Base-by-base conservation (phyloP, 2,329 filamentous ascomycete genomes). In the Diaporthe caulivora region DNA sequence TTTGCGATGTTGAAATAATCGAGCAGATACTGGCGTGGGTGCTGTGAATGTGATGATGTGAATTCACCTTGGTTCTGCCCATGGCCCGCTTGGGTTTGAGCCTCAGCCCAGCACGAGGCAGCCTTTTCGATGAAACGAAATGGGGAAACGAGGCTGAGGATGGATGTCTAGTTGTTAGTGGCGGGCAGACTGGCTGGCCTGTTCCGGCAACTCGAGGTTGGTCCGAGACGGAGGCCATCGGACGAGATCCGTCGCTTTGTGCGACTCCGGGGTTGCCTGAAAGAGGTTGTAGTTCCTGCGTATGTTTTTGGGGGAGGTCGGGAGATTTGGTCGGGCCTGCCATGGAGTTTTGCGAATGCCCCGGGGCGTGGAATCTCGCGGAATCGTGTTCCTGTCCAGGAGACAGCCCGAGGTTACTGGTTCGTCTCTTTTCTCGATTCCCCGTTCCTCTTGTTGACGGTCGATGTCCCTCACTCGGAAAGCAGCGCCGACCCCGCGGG, bases 1-100 rank as follows among this genome's bases (percentile, higher is more conserved):
- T 2, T n/a, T 15, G 0, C 13, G 18, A 1, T 1, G 11, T 5
- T 13, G 24, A 10, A 37, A 15, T 37, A 1, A 8, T 37, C 7
- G 5, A 7, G 55, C 13, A 34, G 10, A 26, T 29, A n/a, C 15
- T 40, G 4, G 10, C 37, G 31, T 15, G 31, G 9, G 13, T 15
- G 4, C 29, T 53, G 29, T 4, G 8, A 40, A 24, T 10, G 4
- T 10, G n/a, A 40, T 37, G 7, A 21, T 65, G 42, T 49, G 4
- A 21, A 26, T 24, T 13, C 6, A 26, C 10, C 26, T 4, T 24
- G 13, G 6, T 37, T 21, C 21, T 8, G 5, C 47, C 40, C n/a
- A 34, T 9, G 21, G 26, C 26, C 17, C 29, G 15, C 31, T 40
- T 51, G n/a, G 47, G 7, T 34, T 24, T n/a, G 13, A 64, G 58